phyloP scores from a whole-genome alignment of 164 flowering plant species.

The Houttuynia cordata region DNA sequence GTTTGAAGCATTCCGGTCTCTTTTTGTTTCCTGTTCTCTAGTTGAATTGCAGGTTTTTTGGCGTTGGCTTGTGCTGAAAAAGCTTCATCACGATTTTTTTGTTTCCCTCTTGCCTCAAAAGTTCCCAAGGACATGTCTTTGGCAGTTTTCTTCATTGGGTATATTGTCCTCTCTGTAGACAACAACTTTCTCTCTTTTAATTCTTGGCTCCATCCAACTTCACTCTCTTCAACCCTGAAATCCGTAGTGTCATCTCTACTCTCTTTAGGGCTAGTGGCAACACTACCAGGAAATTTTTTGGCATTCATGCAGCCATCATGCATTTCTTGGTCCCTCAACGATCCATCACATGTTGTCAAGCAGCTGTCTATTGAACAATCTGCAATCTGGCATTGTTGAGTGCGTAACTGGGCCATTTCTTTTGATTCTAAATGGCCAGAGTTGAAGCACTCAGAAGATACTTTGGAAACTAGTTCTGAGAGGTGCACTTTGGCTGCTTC shows the following conservation, averaged over 20 bases:
- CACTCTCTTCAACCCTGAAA: constrained; percentile 15
- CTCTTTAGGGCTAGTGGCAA: constrained; percentile 20
- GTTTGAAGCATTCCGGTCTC: constrained; percentile 25
- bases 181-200: constrained; percentile 24
- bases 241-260: constrained; percentile 18
- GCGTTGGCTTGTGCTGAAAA: constrained; percentile 13
- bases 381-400: constrained; percentile 40
- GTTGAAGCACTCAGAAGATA: constrained; percentile 56
- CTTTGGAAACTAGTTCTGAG: constrained; percentile 64
- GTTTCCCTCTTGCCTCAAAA: constrained; percentile 18
- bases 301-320: constrained; percentile 29
- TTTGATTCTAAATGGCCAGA: constrained; percentile 42
- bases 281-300: constrained; percentile 19
- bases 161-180: constrained; percentile 20
- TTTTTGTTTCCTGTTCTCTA: constrained; percentile 24
- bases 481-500: constrained; percentile 74
- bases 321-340: constrained; percentile 45
- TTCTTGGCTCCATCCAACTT: constrained; percentile 24
- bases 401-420: constrained; percentile 34
- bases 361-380: constrained; percentile 73
- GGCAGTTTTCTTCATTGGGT: constrained; percentile 17
- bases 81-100: constrained; percentile 12
- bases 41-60: constrained; percentile 14
- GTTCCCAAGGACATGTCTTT: constrained; percentile 51
- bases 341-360: constrained; percentile 62